These are phyloP conservation scores for Kluyveromyces aestuarii DNA, from an alignment of 805 yeast genomes.

Conservation along the genomic window DNA sequence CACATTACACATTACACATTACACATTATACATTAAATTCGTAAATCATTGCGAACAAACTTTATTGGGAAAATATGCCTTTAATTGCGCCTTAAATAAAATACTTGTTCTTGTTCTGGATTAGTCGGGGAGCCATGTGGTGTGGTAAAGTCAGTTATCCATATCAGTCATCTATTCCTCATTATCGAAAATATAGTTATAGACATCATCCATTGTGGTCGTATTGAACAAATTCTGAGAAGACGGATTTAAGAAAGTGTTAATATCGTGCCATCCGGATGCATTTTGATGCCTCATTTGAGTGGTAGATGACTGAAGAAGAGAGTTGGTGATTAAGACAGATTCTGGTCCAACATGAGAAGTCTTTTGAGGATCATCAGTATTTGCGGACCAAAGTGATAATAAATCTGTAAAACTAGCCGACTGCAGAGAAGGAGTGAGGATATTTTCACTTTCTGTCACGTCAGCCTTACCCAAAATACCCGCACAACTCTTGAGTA, in stretches of 20 bases:
- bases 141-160: background rate
- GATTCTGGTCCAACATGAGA: background rate
- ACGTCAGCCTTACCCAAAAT: background rate
- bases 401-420: conserved; percentile 16
- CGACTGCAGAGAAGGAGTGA: conserved; percentile 1
- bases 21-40: no score
- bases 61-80: no score
- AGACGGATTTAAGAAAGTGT: conserved; percentile 3
- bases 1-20: no score
- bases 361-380: background rate
- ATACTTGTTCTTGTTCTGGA: no score
- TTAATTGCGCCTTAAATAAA: no score
- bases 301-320: conserved; percentile 1
- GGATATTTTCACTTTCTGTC: background rate
- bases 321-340: background rate
- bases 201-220: conserved; percentile 26
- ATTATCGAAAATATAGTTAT: conserved; percentile 22
- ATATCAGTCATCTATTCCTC: conserved; percentile 1
- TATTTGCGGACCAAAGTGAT: conserved; percentile 1
- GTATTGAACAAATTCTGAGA: conserved; percentile 19
- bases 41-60: no score
- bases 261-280: conserved; percentile 1
- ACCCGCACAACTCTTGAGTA: background rate
- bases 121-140: background rate
- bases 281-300: background rate